Base-by-base conservation (phyloP, 768 basidiomycete genomes). In the Plicaturopsis crispa region DNA sequence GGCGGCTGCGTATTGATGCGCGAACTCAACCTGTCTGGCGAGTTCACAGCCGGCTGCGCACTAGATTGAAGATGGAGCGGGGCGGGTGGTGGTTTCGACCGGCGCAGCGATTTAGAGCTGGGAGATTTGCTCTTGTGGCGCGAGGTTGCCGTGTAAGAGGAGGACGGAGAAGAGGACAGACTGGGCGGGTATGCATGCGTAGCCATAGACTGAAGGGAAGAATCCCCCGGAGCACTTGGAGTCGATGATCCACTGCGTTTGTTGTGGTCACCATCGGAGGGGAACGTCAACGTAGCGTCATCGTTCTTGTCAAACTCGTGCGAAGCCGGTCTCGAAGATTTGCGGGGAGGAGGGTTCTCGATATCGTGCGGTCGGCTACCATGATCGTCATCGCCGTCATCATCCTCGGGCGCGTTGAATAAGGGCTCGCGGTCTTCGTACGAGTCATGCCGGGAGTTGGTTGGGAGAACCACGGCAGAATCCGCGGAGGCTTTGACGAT, bases 401-500 rank as follows among this genome's bases (percentile, higher is more conserved):
- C 74, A 38, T 71, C 63, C n/a, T 65, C 63, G 13, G 61, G 53
- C 1, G 61, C 65, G 14, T 58, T 55, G 53, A 84, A 85, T 5
- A 88, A 63, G 14, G 85, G 84, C 52, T 84, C 75, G 36, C 62
- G 63, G 16, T 54, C 45, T 23, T 71, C 62, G 40, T 54, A 32
- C 1, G 62, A 57, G 24, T 61, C 53, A 13, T 60, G 56, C 4
- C 68, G 55, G 1, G 61, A 51, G 40, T 67, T 61, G 1, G 67
- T 34, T 16, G 66, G 71, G 16, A 73, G 54, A 17, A 63, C 52
- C 3, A 69, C 50, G 6, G 61, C 46, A 20, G 52, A 47, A 24
- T 57, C 52, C 13, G 58, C 55, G 6, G 77, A 76, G 2, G 80
- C 81, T 61, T 92, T 92, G 53, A 92, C 86, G 37, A 92, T 91